Percentiles rank a stretch among this genome's conserved stretches.
These are phyloP conservation scores for Punctularia strigosozonata DNA, from an alignment of 768 basidiomycete species.

Conservation along the genomic window DNA sequence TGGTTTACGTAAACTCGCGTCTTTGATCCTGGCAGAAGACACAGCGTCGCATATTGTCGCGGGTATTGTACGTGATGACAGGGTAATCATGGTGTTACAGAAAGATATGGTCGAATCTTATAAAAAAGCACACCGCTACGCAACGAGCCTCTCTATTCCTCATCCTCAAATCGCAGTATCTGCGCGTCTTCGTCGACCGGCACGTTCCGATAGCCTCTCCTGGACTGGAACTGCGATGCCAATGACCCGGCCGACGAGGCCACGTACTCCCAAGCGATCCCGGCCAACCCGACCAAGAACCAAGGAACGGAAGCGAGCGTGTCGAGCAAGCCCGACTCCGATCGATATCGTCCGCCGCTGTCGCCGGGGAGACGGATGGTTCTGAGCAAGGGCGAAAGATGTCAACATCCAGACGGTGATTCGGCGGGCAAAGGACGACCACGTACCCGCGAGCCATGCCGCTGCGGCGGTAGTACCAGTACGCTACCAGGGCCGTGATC, in stretches of 20 bases:
- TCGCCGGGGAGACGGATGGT: slow-evolving; percentile 71
- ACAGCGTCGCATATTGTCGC: too few species aligned
- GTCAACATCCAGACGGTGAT: slow-evolving; percentile 8
- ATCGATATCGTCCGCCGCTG: slow-evolving; percentile 22
- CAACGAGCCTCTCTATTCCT: slow-evolving; percentile 24
- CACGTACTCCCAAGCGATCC: slow-evolving; percentile 63
- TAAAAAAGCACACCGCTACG: neutral
- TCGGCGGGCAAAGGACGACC: slow-evolving; percentile 1
- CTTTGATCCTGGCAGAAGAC: too few species aligned
- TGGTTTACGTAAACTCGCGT: too few species aligned
- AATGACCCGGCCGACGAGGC: slow-evolving; percentile 31
- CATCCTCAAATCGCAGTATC: slow-evolving; percentile 76
- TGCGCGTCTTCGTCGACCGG: slow-evolving; percentile 85
- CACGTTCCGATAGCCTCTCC: slow-evolving; percentile 58
- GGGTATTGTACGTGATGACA: too few species aligned
- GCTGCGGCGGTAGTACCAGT: slow-evolving; percentile 72
- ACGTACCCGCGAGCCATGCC: slow-evolving; percentile 68
- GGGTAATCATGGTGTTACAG: neutral
- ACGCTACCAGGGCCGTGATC: slow-evolving; percentile 64
- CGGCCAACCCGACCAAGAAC: slow-evolving; percentile 72
- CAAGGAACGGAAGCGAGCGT: slow-evolving; percentile 85
- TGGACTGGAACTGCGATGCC: slow-evolving; percentile 27
- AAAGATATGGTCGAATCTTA: neutral
- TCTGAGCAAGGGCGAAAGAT: slow-evolving; percentile 25
- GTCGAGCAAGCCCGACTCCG: slow-evolving; percentile 40